phyloP scores from a whole-genome alignment of 2,329 filamentous ascomycete genomes.

The Xylariaceae sp. region DNA sequence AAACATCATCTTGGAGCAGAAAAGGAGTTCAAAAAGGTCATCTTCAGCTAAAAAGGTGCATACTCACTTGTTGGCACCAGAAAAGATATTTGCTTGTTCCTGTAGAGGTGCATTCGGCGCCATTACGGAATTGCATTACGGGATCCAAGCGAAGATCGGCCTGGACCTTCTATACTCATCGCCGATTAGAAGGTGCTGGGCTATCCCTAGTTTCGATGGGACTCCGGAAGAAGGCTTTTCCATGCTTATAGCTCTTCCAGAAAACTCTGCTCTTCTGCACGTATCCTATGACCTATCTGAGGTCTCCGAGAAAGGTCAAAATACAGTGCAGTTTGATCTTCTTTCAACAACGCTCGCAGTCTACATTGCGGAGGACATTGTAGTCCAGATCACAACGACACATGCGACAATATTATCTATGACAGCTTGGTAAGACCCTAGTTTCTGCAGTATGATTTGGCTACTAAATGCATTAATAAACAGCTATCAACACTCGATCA shows the following conservation, averaged over 20 bases:
- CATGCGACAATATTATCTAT: conserved; percentile 49
- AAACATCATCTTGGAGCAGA: conserved; percentile 43
- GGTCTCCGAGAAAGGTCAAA: conserved; percentile 49
- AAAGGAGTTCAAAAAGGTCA: conserved; percentile 54
- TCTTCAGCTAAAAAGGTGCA: conserved; percentile 35
- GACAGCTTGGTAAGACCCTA: conserved; percentile 44
- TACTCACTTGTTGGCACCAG: conserved; percentile 45
- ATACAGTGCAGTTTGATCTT: conserved; percentile 56
- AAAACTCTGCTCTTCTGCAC: conserved; percentile 54
- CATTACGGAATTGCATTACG: conserved; percentile 72
- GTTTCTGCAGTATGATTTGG: conserved; percentile 10
- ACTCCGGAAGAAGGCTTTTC: conserved; percentile 42
- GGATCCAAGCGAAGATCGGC: conserved; percentile 71
- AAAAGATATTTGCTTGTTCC: conserved; percentile 70
- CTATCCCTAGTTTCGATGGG: conserved; percentile 45
- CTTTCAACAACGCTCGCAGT: conserved; percentile 57
- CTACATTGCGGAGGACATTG: conserved; percentile 43
- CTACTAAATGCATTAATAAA: conserved; percentile 25
- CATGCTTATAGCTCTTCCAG: conserved; percentile 56
- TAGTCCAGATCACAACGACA: conserved; percentile 62
- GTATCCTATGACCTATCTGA: conserved; percentile 56
- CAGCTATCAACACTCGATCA: conserved; percentile 40
- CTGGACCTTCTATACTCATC: conserved; percentile 58
- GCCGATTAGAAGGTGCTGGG: conserved; percentile 60
- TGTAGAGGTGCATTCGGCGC: conserved; percentile 67